These are phyloP conservation scores for Hyphopichia burtonii DNA, from an alignment of 1,139 yeast genomes.

Conservation along the genomic window DNA sequence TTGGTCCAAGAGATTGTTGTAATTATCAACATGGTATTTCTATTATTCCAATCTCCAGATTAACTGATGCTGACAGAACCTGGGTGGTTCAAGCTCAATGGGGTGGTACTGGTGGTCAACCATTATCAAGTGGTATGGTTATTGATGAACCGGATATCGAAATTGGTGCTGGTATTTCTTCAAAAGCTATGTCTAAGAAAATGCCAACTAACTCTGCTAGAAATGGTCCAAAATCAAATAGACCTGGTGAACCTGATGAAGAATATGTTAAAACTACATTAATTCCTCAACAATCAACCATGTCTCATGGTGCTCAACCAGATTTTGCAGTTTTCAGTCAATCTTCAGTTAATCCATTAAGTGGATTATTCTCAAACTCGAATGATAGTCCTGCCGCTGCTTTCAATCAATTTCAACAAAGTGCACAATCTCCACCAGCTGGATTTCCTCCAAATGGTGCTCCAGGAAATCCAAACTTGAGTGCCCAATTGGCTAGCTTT, in stretches of 20 bases:
- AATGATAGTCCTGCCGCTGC: conserved; percentile 4
- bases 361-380: conserved; percentile 43
- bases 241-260: conserved; percentile 59
- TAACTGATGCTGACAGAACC: conserved; percentile 88
- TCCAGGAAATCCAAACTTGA: conserved; percentile 24
- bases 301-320: conserved; percentile 33
- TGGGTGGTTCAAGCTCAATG: conserved; percentile 93
- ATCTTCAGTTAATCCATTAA: conserved; percentile 49
- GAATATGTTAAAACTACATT: conserved; percentile 41
- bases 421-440: not conserved
- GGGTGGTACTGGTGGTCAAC: conserved; percentile 96
- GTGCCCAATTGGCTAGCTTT: conserved; percentile 38
- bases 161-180: conserved; percentile 90
- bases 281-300: conserved; percentile 21
- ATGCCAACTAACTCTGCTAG: conserved; percentile 87
- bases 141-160: conserved; percentile 98
- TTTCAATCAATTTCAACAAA: not conserved
- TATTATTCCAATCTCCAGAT: conserved; percentile 77
- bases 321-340: conserved; percentile 36
- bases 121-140: conserved; percentile 76
- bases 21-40: conserved; percentile 90
- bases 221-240: conserved; percentile 81
- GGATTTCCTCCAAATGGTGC: conserved; percentile 9
- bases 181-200: conserved; percentile 85
- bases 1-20: conserved; percentile 98